Conservation (phyloP, 139 green algal genomes). For the Ostreobium quekettii region DNA sequence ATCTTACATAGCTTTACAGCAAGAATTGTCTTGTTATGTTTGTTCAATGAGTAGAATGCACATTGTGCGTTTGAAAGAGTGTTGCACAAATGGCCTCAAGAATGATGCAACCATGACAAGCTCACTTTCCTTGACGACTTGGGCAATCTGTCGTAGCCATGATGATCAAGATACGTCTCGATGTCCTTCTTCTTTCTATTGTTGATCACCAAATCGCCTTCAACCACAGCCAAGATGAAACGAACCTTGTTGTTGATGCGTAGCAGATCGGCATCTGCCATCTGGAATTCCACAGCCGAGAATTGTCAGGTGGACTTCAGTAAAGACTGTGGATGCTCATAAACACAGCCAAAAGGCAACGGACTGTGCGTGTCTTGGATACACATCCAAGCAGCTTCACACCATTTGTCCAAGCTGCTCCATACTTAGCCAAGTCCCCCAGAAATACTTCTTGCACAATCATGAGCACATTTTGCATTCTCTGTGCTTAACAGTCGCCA, state of each 20-base stretch:
- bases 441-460: too few relatives aligned
- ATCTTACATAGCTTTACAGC: background rate
- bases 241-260: slow-evolving; percentile 77
- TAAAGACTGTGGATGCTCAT: background rate
- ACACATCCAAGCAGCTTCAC: too few relatives aligned
- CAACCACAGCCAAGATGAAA: slow-evolving; percentile 92
- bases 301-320: background rate
- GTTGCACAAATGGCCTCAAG: too few relatives aligned
- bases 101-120: slow-evolving; percentile 13
- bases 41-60: too few relatives aligned
- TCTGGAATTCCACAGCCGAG: slow-evolving; percentile 23
- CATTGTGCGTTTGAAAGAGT: too few relatives aligned
- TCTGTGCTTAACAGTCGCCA: too few relatives aligned
- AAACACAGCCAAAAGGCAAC: background rate
- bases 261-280: slow-evolving; percentile 60
- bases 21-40: background rate
- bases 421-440: too few relatives aligned
- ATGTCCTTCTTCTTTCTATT: slow-evolving; percentile 81
- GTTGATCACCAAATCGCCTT: slow-evolving; percentile 61
- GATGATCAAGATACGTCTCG: slow-evolving; percentile 65
- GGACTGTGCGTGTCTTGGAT: background rate
- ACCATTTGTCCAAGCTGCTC: too few relatives aligned
- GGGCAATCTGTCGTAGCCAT: slow-evolving; percentile 67
- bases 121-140: slow-evolving; percentile 27
- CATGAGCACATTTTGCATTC: too few relatives aligned